Conservation (phyloP, 331 rosid genomes). For the Erythrophleum ivorense region DNA sequence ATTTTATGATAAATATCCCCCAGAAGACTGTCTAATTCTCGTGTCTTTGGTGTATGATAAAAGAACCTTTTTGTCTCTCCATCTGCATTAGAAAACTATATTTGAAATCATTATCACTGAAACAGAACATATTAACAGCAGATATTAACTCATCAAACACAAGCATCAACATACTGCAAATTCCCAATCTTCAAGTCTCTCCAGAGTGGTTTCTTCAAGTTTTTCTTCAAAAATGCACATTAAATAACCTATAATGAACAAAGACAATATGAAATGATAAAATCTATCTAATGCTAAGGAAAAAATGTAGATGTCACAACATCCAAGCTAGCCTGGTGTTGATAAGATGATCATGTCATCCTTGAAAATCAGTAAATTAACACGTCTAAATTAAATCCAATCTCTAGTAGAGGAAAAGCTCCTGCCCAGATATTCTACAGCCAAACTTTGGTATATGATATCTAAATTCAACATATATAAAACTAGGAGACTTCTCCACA, state of each 20-base stretch:
- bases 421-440: background rate
- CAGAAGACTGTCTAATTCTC: constrained; percentile 81
- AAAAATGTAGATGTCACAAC: constrained; percentile 3
- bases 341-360: constrained; percentile 15
- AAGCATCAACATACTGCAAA: constrained; percentile 67
- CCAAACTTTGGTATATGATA: background rate
- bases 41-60: constrained; percentile 88
- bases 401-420: background rate
- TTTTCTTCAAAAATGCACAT: constrained; percentile 87
- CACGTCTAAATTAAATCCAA: constrained; percentile 10
- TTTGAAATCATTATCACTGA: constrained; percentile 44
- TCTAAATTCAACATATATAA: background rate
- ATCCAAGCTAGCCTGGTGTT: background rate
- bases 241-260: constrained; percentile 71
- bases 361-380: background rate
- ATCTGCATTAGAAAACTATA: constrained; percentile 86
- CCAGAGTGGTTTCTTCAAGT: constrained; percentile 67
- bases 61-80: constrained; percentile 81
- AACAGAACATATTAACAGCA: constrained; percentile 27
- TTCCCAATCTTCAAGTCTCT: constrained; percentile 74
- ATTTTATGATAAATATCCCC: constrained; percentile 97
- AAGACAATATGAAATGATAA: constrained; percentile 22
- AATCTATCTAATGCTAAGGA: constrained; percentile 6
- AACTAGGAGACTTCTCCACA: background rate
- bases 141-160: constrained; percentile 28